Conservation (phyloP, 1,139 yeast genomes). For the Zygosaccharomyces sapae region DNA sequence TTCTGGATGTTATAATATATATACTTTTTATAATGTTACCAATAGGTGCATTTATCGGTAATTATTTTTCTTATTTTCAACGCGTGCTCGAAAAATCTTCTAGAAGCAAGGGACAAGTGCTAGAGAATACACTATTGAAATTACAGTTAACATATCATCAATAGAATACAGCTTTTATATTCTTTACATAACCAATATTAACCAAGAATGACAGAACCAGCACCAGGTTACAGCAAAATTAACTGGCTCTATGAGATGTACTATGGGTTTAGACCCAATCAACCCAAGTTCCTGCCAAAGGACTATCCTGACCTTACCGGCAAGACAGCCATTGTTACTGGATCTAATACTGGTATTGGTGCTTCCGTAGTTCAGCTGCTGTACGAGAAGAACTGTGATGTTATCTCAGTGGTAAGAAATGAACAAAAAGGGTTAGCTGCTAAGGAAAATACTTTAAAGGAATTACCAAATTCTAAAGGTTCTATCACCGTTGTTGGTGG, state of each 20-base stretch:
- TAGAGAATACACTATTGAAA: too few species aligned
- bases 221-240: constrained; percentile 21
- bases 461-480: constrained; percentile 25
- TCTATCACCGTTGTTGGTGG: constrained; percentile 27
- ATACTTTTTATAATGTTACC: too few species aligned
- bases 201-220: constrained; percentile 18
- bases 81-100: too few species aligned
- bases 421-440: constrained; percentile 38
- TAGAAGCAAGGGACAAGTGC: too few species aligned
- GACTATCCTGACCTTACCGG: constrained; percentile 46
- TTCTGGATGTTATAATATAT: too few species aligned
- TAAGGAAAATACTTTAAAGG: constrained; percentile 34
- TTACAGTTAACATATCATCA: too few species aligned
- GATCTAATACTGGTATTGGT: constrained; percentile 49
- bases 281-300: constrained; percentile 37
- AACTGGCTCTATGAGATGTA: constrained; percentile 18
- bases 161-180: too few species aligned
- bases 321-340: constrained; percentile 44
- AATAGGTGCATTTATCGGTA: too few species aligned
- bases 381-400: constrained; percentile 42
- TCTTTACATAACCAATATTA: background rate
- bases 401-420: constrained; percentile 43
- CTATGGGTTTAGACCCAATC: constrained; percentile 26
- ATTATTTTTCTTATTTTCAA: too few species aligned
- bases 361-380: constrained; percentile 41